Base-by-base conservation (phyloP, 2,329 filamentous ascomycete species). In the Trichophyton verrucosum region DNA sequence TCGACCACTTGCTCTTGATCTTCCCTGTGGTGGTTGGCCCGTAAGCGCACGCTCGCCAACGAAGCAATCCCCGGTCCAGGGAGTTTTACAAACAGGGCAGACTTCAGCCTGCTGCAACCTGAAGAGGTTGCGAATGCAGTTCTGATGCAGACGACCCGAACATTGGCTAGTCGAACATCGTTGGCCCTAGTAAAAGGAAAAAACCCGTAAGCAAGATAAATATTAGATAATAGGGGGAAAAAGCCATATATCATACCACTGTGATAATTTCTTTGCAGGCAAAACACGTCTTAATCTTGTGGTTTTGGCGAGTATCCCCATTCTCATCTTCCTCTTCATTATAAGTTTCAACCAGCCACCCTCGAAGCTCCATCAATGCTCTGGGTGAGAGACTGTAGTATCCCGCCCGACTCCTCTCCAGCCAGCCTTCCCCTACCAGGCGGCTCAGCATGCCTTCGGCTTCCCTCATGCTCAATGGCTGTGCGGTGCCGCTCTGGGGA, bases 181-280 rank as follows among this genome's bases (percentile, higher is more conserved):
- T 78, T 91, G 82, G 0, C 91, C 91, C 78, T 81, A 61, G 53
- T 58, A 24, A 60, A 30, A 27, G 5, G 5, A 27, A 27, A 27
- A 27, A 30, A 7, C 36, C n/a, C 7, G 30, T 30, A 33, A 20
- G 2, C 42, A 24, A 6, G n/a, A 5, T 27, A 22, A 15, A 1
- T 11, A 15, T 44, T 55, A n/a, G 47, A 30, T 24, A 20, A 62
- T 62, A 17, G 22, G 13, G 15, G 5, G 17, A 36, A 17, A 22
- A 44, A 24, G 20, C n/a, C 55, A 47, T 7, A 8, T 38, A 40
- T 22, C 63, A 65, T 69, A 81, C 81, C 65, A 87, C 77, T 0
- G 92, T 99, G 46, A 97, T 83, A 64, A 97, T 87, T 65, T 96
- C 91, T 72, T 85, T 88, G 74, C 94, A 99, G 0, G 89, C 91